These are phyloP conservation scores for Kuraishia hungarica DNA, from an alignment of 805 yeast genomes.

Conservation along the genomic window DNA sequence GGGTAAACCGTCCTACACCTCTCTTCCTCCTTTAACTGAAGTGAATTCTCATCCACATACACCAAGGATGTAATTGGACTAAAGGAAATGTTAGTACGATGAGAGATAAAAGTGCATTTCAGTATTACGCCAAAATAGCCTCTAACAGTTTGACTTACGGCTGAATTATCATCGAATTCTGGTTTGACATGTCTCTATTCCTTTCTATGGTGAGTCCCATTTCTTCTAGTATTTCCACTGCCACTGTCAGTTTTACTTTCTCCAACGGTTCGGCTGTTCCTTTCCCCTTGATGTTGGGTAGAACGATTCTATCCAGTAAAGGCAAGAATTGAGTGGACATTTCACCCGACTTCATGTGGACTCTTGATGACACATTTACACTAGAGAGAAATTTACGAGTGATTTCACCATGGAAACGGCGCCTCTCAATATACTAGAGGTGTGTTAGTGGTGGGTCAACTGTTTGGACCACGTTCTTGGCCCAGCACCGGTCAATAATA, in stretches of 20 bases:
- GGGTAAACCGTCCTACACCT: slow-evolving; percentile 3
- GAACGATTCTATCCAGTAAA: slow-evolving; percentile 19
- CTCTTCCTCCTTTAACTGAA: slow-evolving; percentile 4
- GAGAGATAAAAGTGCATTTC: too few relatives aligned
- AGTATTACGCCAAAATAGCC: too few relatives aligned
- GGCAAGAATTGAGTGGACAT: slow-evolving; percentile 26
- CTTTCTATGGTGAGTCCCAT: slow-evolving; percentile 28
- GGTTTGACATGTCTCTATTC: background rate
- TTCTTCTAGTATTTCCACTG: slow-evolving; percentile 28
- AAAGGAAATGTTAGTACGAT: background rate
- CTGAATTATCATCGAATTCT: background rate
- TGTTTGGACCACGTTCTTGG: too few relatives aligned
- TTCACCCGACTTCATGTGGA: slow-evolving; percentile 16
- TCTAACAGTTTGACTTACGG: background rate
- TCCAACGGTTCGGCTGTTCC: slow-evolving; percentile 21
- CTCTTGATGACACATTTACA: slow-evolving; percentile 21
- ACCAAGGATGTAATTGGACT: slow-evolving; percentile 12
- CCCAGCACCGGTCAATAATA: too few relatives aligned
- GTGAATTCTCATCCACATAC: slow-evolving; percentile 14
- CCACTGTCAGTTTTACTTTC: slow-evolving; percentile 22
- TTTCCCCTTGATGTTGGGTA: slow-evolving; percentile 18
- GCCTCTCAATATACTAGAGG: slow-evolving; percentile 26
- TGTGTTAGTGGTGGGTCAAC: slow-evolving; percentile 24
- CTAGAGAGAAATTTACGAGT: slow-evolving; percentile 22
- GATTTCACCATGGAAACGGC: slow-evolving; percentile 23